phyloP scores from a whole-genome alignment of 257 asterid species.

The Perilla frutescens region DNA sequence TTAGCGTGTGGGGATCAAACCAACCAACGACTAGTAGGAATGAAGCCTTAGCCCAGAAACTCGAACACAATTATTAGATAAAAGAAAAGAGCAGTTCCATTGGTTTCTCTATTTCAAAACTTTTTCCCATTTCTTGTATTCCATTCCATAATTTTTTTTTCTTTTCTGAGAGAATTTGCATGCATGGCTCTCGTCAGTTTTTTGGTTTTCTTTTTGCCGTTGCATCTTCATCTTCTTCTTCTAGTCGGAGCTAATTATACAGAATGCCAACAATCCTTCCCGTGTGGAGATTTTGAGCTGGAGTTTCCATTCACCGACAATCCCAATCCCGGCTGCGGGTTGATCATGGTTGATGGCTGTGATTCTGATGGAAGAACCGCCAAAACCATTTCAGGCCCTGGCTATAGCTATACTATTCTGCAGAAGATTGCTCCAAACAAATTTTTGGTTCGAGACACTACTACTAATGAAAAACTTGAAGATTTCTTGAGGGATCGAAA shows the following conservation, averaged over 20 bases:
- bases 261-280: conserved; percentile 30
- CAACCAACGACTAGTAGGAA: no score
- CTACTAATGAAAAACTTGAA: neutral
- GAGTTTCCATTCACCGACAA: conserved; percentile 39
- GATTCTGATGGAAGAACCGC: no score
- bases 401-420: neutral
- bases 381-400: no score
- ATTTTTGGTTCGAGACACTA: neutral
- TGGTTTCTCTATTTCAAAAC: no score
- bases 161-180: no score
- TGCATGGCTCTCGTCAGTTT: conserved; percentile 9
- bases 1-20: no score
- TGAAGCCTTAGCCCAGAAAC: no score
- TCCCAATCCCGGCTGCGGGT: conserved; percentile 38
- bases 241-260: conserved; percentile 11
- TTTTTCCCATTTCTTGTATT: no score
- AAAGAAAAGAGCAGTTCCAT: no score
- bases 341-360: conserved; percentile 21
- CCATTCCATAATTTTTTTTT: no score
- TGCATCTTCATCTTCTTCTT: conserved; percentile 14
- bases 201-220: neutral
- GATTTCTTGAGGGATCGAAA: fast-evolving
- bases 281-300: conserved; percentile 37
- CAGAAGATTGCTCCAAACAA: neutral
- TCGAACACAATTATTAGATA: no score